Evolutionary conservation across 164 flowering plant genomes (phyloP).

Genomic region (Buxus sempervirens): DNA sequence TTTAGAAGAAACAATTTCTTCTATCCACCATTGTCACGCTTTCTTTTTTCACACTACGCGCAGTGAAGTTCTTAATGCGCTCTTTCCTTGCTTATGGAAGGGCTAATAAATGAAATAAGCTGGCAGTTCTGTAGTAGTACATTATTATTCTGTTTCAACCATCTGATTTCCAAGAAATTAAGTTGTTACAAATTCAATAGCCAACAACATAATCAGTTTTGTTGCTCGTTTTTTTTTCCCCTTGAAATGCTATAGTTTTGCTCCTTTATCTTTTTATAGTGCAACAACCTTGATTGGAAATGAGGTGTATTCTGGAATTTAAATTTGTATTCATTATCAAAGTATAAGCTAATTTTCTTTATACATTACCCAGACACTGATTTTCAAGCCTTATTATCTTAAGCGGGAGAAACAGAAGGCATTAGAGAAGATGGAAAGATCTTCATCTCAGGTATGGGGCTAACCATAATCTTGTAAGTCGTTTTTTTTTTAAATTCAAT

Average conservation of each 20-base stretch:
- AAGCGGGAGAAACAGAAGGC: conserved; percentile 66
- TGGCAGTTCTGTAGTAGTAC: too few relatives aligned
- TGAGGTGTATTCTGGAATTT: conserved; percentile 3
- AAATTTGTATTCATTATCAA: neutral
- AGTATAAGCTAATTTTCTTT: neutral
- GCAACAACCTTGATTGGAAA: neutral
- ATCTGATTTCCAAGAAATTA: neutral
- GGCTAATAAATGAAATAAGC: neutral
- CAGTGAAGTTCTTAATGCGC: neutral
- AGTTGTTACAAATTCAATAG: neutral
- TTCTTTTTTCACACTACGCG: too few relatives aligned
- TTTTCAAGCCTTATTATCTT: conserved; percentile 71
- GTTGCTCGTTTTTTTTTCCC: neutral
- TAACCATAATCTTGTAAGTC: neutral
- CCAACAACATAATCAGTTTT: neutral
- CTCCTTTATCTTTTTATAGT: neutral
- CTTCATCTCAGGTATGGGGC: conserved; percentile 66
- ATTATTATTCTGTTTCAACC: neutral
- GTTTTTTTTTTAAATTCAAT: too few relatives aligned
- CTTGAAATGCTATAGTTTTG: neutral
- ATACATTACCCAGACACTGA: conserved; percentile 50
- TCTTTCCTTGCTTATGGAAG: neutral
- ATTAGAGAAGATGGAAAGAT: conserved; percentile 54
- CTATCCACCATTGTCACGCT: too few relatives aligned
- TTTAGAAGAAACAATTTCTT: too few relatives aligned